Conservation (phyloP, 2,329 filamentous ascomycete genomes). For the Monosporascus sp. region DNA sequence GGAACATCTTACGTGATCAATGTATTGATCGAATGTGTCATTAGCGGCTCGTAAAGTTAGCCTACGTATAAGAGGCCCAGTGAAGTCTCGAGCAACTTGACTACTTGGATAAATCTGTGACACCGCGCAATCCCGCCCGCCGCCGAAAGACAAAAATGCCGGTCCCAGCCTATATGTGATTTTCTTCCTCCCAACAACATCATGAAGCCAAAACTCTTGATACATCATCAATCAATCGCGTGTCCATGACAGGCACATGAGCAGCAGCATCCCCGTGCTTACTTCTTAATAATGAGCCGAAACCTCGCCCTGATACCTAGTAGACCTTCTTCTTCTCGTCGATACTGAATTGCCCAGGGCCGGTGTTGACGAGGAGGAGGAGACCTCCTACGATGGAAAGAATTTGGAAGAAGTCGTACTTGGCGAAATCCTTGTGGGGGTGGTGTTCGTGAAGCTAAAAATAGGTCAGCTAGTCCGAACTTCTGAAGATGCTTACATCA, state of each 20-base stretch:
- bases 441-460: conserved; percentile 88
- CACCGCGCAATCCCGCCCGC: not conserved
- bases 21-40: not conserved
- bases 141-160: not conserved
- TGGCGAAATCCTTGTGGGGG: conserved; percentile 99
- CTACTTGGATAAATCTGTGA: not conserved
- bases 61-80: not conserved
- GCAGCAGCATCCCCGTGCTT: not conserved
- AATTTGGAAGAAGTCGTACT: conserved; percentile 99
- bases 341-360: conserved; percentile 93
- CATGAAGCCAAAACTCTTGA: not conserved
- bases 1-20: not conserved
- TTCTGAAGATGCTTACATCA: not conserved
- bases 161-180: not conserved
- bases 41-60: not conserved
- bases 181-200: not conserved
- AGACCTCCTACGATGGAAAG: conserved; percentile 97
- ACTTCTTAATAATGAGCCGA: not conserved
- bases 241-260: not conserved
- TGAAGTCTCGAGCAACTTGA: not conserved
- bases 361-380: conserved; percentile 95
- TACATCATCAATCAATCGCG: not conserved
- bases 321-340: conserved; percentile 99
- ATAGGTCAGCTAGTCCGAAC: conserved; percentile 19
- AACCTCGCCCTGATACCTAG: conserved; percentile 37